phyloP scores from a whole-genome alignment of 768 basidiomycete species.

The Leccinum boreale region DNA sequence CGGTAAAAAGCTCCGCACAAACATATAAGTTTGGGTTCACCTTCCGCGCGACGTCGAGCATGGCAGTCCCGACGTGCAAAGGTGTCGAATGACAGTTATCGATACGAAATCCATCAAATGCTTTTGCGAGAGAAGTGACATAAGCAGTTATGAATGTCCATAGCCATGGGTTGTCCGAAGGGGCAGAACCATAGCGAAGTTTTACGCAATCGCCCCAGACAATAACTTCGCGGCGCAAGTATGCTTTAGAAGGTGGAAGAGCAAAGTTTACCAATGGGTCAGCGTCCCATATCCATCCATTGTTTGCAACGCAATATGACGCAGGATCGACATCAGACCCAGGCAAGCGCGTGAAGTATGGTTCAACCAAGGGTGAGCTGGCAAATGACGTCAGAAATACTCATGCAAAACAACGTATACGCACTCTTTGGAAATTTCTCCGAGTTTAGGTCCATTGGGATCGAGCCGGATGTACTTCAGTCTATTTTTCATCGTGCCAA shows the following conservation, averaged over 20 bases:
- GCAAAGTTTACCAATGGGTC: slow-evolving; percentile 96
- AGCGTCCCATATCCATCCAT: slow-evolving; percentile 99
- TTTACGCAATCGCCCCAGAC: slow-evolving; percentile 99
- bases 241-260: slow-evolving; percentile 86
- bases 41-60: slow-evolving; percentile 88
- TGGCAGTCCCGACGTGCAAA: slow-evolving; percentile 88
- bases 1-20: slow-evolving; percentile 96
- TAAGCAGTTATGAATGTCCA: slow-evolving; percentile 91
- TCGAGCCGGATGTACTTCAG: slow-evolving; percentile 81
- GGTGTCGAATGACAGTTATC: slow-evolving; percentile 99
- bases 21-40: slow-evolving; percentile 93
- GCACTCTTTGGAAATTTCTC: slow-evolving; percentile 72
- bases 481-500: slow-evolving; percentile 73
- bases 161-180: slow-evolving; percentile 86
- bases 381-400: slow-evolving; percentile 5
- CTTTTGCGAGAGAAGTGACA: slow-evolving; percentile 71
- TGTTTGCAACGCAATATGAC: slow-evolving; percentile 86
- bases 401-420: slow-evolving; percentile 27
- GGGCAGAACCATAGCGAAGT: slow-evolving; percentile 83
- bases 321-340: slow-evolving; percentile 49
- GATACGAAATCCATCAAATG: slow-evolving; percentile 95
- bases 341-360: slow-evolving; percentile 86
- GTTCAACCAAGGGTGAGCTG: slow-evolving; percentile 83
- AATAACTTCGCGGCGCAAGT: slow-evolving; percentile 93
- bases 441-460: slow-evolving; percentile 76